phyloP scores from a whole-genome alignment of 129 eudicot species.

The Tagetes erecta region DNA sequence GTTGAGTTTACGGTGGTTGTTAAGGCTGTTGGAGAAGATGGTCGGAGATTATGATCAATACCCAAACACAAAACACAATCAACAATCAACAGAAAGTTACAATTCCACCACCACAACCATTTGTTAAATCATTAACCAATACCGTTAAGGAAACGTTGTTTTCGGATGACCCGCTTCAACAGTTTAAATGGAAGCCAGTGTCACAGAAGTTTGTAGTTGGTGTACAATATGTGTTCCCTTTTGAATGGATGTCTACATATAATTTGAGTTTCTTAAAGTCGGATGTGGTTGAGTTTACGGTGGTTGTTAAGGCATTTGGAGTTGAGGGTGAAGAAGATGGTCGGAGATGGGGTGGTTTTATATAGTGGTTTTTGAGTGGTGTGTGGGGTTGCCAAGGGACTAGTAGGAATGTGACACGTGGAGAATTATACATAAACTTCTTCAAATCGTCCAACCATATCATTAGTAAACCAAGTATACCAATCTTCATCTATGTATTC shows the following conservation, averaged over 20 bases:
- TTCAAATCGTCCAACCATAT: too few relatives aligned
- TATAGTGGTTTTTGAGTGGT: constrained; percentile 36
- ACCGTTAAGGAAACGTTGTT: constrained; percentile 84
- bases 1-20: not conserved
- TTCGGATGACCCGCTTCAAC: constrained; percentile 91
- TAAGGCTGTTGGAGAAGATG: too few relatives aligned
- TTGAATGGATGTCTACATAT: too few relatives aligned
- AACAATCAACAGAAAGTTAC: constrained; percentile 32
- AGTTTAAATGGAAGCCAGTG: constrained; percentile 70
- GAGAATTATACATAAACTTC: not conserved
- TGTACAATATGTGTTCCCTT: constrained; percentile 72
- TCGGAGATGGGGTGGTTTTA: constrained; percentile 27
- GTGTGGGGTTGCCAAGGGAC: constrained; percentile 13
- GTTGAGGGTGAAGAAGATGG: constrained; percentile 10
- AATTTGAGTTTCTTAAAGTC: too few relatives aligned
- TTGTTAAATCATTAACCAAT: constrained; percentile 50
- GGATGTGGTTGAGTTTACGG: not conserved
- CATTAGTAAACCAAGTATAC: too few relatives aligned
- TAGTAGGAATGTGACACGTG: constrained; percentile 22
- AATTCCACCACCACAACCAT: constrained; percentile 88
- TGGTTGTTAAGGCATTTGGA: not conserved
- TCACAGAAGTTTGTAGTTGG: constrained; percentile 52
- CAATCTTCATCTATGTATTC: too few relatives aligned
- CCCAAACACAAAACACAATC: too few relatives aligned
- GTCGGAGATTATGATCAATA: not conserved